These are phyloP conservation scores for Chlorella sp. DNA, from an alignment of 139 green algal species.

Conservation along the genomic window DNA sequence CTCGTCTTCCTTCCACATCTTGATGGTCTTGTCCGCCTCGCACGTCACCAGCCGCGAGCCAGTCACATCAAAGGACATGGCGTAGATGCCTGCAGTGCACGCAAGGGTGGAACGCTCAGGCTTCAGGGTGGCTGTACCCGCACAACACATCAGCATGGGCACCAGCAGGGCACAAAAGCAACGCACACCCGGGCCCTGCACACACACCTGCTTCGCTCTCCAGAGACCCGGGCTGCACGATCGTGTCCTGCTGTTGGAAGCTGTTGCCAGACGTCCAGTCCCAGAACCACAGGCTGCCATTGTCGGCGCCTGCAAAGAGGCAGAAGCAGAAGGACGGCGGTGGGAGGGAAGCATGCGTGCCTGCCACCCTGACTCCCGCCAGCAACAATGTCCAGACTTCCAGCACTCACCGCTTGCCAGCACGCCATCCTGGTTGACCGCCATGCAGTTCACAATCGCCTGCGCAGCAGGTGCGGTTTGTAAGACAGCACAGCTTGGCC, in stretches of 20 bases:
- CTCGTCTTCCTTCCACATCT: slow-evolving; percentile 97
- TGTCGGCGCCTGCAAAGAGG: slow-evolving; percentile 64
- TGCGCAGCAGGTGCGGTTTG: background rate
- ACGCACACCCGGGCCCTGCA: too few species aligned
- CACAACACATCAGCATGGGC: background rate
- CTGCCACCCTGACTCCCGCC: too few species aligned
- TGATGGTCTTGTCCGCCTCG: slow-evolving; percentile 99
- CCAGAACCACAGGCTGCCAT: slow-evolving; percentile 89
- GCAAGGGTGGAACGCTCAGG: too few species aligned
- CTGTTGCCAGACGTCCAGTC: slow-evolving; percentile 96
- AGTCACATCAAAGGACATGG: slow-evolving; percentile 79
- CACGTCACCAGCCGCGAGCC: slow-evolving; percentile 88
- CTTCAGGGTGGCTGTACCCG: background rate
- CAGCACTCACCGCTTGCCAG: slow-evolving; percentile 85
- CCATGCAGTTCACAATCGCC: slow-evolving; percentile 94
- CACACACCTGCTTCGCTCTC: slow-evolving; percentile 81
- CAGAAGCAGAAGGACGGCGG: background rate
- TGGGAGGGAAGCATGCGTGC: too few species aligned
- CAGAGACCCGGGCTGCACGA: slow-evolving; percentile 94
- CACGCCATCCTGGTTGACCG: slow-evolving; percentile 96
- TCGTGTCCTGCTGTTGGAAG: slow-evolving; percentile 90
- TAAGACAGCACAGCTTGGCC: background rate
- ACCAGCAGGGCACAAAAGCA: too few species aligned
- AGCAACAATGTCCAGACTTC: too few species aligned
- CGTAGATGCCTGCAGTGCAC: slow-evolving; percentile 75